phyloP scores from a whole-genome alignment of 495 filamentous ascomycete genomes.

The Terfezia claveryi region DNA sequence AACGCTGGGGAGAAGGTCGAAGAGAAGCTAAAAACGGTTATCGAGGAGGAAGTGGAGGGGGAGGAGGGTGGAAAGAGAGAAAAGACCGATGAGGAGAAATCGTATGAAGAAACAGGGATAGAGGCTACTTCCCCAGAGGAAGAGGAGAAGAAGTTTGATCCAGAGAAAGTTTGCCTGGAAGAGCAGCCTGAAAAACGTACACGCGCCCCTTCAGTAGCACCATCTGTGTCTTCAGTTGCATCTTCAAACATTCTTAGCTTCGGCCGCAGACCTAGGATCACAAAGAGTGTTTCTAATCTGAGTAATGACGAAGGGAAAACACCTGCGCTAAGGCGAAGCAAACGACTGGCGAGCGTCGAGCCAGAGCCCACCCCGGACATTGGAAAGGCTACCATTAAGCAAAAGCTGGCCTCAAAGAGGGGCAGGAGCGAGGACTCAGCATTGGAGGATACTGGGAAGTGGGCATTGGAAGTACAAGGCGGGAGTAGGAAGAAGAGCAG shows the following conservation, averaged over 20 bases:
- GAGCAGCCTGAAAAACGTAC: not conserved
- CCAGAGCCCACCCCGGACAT: not conserved
- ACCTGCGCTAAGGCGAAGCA: not conserved
- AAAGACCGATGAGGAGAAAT: not conserved
- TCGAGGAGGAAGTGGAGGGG: slow-evolving; percentile 24
- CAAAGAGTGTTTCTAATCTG: not conserved
- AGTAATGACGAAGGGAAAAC: not conserved
- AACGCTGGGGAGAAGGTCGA: not conserved
- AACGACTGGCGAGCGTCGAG: not conserved
- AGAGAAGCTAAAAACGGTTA: slow-evolving; percentile 29
- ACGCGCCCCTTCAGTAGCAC: not conserved
- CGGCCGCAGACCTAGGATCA: not conserved
- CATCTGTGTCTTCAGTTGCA: not conserved
- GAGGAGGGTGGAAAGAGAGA: not conserved
- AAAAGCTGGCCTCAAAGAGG: not conserved
- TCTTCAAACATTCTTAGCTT: not conserved
- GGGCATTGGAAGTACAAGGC: not conserved
- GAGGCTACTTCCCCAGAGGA: not conserved
- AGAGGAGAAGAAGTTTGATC: too few species aligned
- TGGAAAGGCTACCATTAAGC: not conserved
- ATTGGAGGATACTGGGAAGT: not conserved
- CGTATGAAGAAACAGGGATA: not conserved
- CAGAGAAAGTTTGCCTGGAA: too few species aligned
- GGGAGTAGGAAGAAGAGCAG: not conserved
- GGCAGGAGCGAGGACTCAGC: not conserved